A percentile compares a stretch with the other conserved stretches of the same genome.
Conservation (phyloP, 2,329 filamentous ascomycete species). For the Claviceps arundinis region DNA sequence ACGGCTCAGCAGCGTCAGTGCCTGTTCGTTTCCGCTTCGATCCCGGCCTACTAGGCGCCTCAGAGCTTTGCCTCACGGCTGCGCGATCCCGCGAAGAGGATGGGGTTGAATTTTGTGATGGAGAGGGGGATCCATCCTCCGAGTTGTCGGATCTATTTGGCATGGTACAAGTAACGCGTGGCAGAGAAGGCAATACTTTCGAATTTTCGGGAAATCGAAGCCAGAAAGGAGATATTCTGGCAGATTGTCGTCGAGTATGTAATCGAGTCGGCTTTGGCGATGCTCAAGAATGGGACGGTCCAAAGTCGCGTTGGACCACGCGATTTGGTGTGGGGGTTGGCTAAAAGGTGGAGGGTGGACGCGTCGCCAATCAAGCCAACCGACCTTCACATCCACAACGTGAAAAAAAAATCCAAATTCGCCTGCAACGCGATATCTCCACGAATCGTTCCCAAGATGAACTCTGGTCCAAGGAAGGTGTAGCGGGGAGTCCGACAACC, state of each 20-base stretch:
- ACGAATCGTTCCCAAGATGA: too few relatives aligned
- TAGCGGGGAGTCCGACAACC: too few relatives aligned
- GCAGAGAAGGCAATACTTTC: background rate
- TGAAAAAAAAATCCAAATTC: too few relatives aligned
- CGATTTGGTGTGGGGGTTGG: background rate
- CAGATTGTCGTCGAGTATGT: too few relatives aligned
- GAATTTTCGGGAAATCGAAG: too few relatives aligned
- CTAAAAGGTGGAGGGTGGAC: background rate
- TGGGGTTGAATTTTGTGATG: constrained; percentile 8
- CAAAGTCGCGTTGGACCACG: background rate
- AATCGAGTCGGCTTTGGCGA: background rate
- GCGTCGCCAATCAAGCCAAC: background rate
- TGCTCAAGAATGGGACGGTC: background rate
- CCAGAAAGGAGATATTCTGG: too few relatives aligned
- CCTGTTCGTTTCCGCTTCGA: constrained; percentile 21
- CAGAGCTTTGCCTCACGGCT: constrained; percentile 14
- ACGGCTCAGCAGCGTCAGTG: constrained; percentile 11
- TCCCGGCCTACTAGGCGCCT: constrained; percentile 11
- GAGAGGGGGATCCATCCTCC: constrained; percentile 9
- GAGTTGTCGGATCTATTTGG: constrained; percentile 13
- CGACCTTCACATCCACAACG: too few relatives aligned
- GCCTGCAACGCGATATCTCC: too few relatives aligned
- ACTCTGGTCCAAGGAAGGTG: too few relatives aligned
- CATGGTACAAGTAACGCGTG: constrained; percentile 7
- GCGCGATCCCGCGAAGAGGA: constrained; percentile 12